phyloP scores from a whole-genome alignment of 352 stramenopile genomes.

The Phytophthora colocasiae region DNA sequence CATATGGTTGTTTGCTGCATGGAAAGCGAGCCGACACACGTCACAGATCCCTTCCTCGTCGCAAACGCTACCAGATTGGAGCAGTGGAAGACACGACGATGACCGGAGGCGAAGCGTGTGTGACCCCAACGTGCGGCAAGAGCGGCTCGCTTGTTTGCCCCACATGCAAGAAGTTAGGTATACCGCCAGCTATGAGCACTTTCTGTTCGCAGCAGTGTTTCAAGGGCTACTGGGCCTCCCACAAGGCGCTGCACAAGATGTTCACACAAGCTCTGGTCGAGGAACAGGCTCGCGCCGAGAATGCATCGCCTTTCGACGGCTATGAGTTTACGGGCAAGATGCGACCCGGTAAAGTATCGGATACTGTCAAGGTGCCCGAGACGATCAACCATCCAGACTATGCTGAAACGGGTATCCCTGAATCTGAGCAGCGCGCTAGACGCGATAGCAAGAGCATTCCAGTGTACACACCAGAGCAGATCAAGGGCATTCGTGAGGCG shows the following conservation, averaged over 20 bases:
- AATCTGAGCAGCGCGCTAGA: conserved; percentile 64
- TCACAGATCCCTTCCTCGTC: conserved; percentile 22
- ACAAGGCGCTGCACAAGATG: conserved; percentile 97
- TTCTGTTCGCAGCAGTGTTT: conserved; percentile 98
- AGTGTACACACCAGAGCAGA: conserved; percentile 93
- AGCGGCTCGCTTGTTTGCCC: conserved; percentile 88
- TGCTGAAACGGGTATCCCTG: conserved; percentile 77
- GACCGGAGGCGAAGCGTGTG: conserved; percentile 46
- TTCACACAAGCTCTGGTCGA: conserved; percentile 72
- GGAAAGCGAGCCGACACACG: conserved; percentile 12
- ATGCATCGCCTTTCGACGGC: conserved; percentile 55
- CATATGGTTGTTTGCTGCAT: conserved; percentile 6
- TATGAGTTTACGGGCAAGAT: conserved; percentile 89
- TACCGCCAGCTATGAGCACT: conserved; percentile 83
- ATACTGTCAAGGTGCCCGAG: conserved; percentile 73
- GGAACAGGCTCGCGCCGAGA: conserved; percentile 28
- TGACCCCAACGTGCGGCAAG: conserved; percentile 83
- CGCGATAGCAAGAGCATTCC: conserved; percentile 77
- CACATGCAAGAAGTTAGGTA: conserved; percentile 92
- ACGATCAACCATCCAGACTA: conserved; percentile 92
- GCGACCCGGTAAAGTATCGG: conserved; percentile 83
- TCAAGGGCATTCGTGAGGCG: conserved; percentile 92
- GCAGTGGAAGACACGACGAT: conserved; percentile 8
- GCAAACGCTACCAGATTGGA: conserved; percentile 3
- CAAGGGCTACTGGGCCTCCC: conserved; percentile 94